phyloP scores from a whole-genome alignment of 495 filamentous ascomycete genomes.

The Podospora didyma region DNA sequence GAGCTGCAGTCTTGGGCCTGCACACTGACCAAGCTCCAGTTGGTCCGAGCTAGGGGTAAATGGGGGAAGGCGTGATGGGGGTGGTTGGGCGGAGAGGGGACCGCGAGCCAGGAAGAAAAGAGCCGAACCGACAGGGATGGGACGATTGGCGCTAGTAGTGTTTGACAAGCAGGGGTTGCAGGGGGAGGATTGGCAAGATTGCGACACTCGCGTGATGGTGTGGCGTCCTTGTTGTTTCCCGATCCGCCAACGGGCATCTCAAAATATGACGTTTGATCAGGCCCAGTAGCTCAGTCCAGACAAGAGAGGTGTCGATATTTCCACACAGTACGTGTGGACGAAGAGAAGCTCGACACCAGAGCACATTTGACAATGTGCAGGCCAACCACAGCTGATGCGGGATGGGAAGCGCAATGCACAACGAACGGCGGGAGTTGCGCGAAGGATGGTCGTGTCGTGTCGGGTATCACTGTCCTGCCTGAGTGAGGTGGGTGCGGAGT shows the following conservation, averaged over 20 bases:
- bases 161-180: slow-evolving; percentile 5
- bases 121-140: slow-evolving; percentile 18
- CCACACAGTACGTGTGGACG: no score
- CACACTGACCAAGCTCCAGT: not conserved
- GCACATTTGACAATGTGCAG: no score
- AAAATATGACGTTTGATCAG: not conserved
- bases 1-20: slow-evolving; percentile 10
- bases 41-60: slow-evolving; percentile 18
- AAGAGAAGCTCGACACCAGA: no score
- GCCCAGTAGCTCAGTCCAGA: no score
- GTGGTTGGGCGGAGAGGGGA: not conserved
- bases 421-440: no score
- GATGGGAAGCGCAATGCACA: no score
- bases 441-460: no score
- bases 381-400: no score
- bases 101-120: slow-evolving; percentile 8
- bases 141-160: slow-evolving; percentile 11
- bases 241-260: not conserved
- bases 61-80: slow-evolving; percentile 7
- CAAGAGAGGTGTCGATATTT: no score
- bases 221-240: not conserved
- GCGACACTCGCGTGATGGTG: slow-evolving; percentile 4
- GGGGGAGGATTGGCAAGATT: slow-evolving; percentile 1
- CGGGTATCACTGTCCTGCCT: no score
- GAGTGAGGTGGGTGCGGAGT: no score